Conservation (phyloP, 148 eudicot genomes). For the Vaccinium myrtillus region DNA sequence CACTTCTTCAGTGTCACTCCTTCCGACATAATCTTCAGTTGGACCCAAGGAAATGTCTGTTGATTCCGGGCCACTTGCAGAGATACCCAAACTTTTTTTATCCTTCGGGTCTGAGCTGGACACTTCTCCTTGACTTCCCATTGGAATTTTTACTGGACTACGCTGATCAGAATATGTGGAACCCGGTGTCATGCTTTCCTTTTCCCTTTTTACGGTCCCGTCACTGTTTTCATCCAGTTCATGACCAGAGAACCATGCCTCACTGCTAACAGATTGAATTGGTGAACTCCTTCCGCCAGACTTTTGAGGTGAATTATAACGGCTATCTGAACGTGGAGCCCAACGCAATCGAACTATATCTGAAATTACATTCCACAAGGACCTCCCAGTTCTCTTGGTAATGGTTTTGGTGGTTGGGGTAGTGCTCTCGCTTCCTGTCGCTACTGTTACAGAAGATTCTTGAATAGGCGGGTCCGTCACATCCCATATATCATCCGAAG, state of each 20-base stretch:
- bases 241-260: constrained; percentile 71
- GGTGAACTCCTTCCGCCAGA: constrained; percentile 49
- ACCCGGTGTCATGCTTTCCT: constrained; percentile 30
- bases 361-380: constrained; percentile 61
- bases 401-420: constrained; percentile 27
- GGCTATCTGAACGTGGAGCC: constrained; percentile 50
- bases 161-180: constrained; percentile 25
- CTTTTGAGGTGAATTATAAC: constrained; percentile 42
- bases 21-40: constrained; percentile 28
- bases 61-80: constrained; percentile 29
- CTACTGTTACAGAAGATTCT: constrained; percentile 34
- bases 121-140: constrained; percentile 28
- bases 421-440: constrained; percentile 30
- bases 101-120: constrained; percentile 31
- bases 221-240: constrained; percentile 53
- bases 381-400: constrained; percentile 67
- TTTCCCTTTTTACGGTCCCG: constrained; percentile 27
- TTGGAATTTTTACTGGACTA: constrained; percentile 14
- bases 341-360: constrained; percentile 61
- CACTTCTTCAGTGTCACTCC: constrained; percentile 20
- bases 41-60: constrained; percentile 26
- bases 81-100: constrained; percentile 25
- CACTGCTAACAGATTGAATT: constrained; percentile 60
- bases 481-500: constrained; percentile 66
- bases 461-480: constrained; percentile 43